A percentile compares a stretch with the other conserved stretches of the same genome.
phyloP scores from a whole-genome alignment of 192 early-diverging fungal genomes.

The Chytriomyces sp. region DNA sequence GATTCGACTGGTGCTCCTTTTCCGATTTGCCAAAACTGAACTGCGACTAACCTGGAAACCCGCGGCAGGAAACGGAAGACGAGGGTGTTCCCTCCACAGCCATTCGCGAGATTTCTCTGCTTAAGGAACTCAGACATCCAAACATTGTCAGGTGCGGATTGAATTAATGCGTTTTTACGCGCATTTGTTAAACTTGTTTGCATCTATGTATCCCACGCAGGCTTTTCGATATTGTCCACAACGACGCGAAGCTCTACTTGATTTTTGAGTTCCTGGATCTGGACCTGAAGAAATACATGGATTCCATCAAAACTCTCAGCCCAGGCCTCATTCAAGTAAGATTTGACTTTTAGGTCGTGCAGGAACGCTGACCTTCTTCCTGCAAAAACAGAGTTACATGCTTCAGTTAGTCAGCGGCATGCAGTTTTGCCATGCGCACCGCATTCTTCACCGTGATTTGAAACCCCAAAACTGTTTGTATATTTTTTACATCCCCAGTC shows the following conservation, averaged over 20 bases:
- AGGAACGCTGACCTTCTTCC: not conserved
- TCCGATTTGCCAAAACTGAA: conserved; percentile 49
- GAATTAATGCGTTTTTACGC: not conserved
- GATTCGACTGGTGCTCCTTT: conserved; percentile 71
- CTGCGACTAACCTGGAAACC: not conserved
- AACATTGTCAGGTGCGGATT: conserved; percentile 74
- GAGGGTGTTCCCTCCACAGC: conserved; percentile 97
- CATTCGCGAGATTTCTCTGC: conserved; percentile 96
- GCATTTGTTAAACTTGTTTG: not conserved
- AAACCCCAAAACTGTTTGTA: conserved; percentile 89
- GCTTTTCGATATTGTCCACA: conserved; percentile 86
- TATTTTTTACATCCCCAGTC: not conserved
- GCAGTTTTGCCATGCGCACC: conserved; percentile 85
- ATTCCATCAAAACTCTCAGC: conserved; percentile 57
- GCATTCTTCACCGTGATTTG: conserved; percentile 93
- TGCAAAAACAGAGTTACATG: conserved; percentile 79
- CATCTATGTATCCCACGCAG: conserved; percentile 32
- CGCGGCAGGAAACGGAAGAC: conserved; percentile 47
- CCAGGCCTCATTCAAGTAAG: conserved; percentile 64
- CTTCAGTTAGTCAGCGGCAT: conserved; percentile 87
- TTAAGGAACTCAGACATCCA: conserved; percentile 93
- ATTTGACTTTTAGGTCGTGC: not conserved
- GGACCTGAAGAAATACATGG: conserved; percentile 88
- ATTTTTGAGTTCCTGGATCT: conserved; percentile 97
- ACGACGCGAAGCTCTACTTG: conserved; percentile 85